Conservation (phyloP, 1,284 basidiomycete species). For the Lignosus rhinocerotis region DNA sequence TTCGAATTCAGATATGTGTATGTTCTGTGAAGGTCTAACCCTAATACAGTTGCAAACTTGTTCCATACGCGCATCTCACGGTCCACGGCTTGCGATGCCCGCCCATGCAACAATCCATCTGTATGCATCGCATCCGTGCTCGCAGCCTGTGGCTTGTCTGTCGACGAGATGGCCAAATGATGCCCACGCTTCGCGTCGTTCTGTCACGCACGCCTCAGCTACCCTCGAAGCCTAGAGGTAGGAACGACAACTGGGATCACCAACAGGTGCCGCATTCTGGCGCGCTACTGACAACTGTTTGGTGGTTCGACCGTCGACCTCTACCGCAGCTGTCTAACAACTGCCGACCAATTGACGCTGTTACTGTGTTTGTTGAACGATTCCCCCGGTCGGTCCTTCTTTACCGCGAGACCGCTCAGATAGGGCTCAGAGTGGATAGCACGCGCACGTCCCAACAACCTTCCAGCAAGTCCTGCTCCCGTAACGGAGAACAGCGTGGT, state of each 20-base stretch:
- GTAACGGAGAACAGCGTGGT: neutral
- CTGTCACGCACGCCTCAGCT: conserved; percentile 1
- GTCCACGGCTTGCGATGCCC: conserved; percentile 1
- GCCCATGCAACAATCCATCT: conserved; percentile 12
- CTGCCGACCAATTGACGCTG: neutral
- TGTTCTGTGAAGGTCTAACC: conserved; percentile 21
- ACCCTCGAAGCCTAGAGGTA: neutral
- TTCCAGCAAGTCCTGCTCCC: conserved; percentile 7
- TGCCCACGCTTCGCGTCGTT: conserved; percentile 5
- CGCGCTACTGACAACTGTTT: too few species aligned
- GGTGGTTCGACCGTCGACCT: conserved; percentile 1
- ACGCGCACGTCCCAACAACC: neutral
- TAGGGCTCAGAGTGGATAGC: conserved; percentile 12
- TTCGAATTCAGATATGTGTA: conserved; percentile 2
- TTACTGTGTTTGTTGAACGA: conserved; percentile 1
- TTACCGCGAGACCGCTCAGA: conserved; percentile 8
- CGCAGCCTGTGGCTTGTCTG: conserved; percentile 2
- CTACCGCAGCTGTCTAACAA: conserved; percentile 6
- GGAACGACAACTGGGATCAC: neutral
- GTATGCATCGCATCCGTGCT: conserved; percentile 7
- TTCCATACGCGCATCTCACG: conserved; percentile 6
- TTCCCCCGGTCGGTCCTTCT: conserved; percentile 14
- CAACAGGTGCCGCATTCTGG: neutral
- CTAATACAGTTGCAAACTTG: conserved; percentile 6
- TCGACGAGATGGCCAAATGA: conserved; percentile 7